These are phyloP conservation scores for Podospora australis DNA, from an alignment of 495 filamentous ascomycete genomes.

Conservation along the genomic window DNA sequence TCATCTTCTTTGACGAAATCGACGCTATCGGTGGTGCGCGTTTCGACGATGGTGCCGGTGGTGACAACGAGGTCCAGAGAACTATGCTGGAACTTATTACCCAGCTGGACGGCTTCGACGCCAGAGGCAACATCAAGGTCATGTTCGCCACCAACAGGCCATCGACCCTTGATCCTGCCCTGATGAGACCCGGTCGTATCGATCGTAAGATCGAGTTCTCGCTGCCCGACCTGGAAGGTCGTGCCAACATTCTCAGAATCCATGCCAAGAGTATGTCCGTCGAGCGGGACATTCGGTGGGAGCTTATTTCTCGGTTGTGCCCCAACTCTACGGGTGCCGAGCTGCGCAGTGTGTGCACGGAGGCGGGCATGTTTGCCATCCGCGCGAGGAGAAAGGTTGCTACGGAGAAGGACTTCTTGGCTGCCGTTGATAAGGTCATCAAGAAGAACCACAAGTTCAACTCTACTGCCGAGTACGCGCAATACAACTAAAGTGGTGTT, in stretches of 20 bases:
- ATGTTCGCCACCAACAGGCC: slow-evolving; percentile 99
- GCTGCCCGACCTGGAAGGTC: slow-evolving; percentile 89
- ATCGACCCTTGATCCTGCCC: slow-evolving; percentile 88
- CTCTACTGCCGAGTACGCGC: slow-evolving; percentile 96
- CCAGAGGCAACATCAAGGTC: slow-evolving; percentile 97
- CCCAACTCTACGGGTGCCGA: slow-evolving; percentile 96
- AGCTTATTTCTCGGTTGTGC: slow-evolving; percentile 91
- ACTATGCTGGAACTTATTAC: slow-evolving; percentile 99
- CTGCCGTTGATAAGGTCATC: slow-evolving; percentile 98
- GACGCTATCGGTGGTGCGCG: slow-evolving; percentile 97
- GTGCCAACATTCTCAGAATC: slow-evolving; percentile 95
- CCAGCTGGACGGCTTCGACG: slow-evolving; percentile 95
- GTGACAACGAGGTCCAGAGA: slow-evolving; percentile 98
- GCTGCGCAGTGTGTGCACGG: slow-evolving; percentile 91
- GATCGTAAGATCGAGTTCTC: slow-evolving; percentile 99
- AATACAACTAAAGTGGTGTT: slow-evolving; percentile 74
- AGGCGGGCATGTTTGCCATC: slow-evolving; percentile 99
- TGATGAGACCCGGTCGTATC: slow-evolving; percentile 96
- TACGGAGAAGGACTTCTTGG: slow-evolving; percentile 98
- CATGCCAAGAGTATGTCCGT: slow-evolving; percentile 99
- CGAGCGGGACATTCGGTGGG: slow-evolving; percentile 97
- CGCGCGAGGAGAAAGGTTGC: slow-evolving; percentile 95
- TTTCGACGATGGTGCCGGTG: slow-evolving; percentile 95
- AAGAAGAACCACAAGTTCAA: slow-evolving; percentile 99
- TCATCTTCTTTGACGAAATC: slow-evolving; percentile 99